A percentile compares a stretch with the other conserved stretches of the same genome.
Conservation (phyloP, 495 filamentous ascomycete species). For the Aspergillus olivimuriae region DNA sequence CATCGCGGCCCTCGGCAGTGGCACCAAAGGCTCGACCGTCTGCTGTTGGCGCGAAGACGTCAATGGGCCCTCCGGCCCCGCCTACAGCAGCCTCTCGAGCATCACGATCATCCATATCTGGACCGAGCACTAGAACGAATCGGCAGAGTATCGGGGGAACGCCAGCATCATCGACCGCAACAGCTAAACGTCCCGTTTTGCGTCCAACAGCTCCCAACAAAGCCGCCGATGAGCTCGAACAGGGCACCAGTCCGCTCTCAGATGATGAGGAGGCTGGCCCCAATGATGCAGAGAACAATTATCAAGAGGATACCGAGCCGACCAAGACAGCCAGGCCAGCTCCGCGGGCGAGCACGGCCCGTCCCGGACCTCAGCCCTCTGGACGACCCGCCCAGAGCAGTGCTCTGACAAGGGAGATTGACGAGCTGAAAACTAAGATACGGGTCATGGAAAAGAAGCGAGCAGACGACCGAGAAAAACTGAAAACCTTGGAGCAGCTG, state of each 20-base stretch:
- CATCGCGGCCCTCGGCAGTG: conserved; percentile 37
- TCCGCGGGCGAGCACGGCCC: conserved; percentile 22
- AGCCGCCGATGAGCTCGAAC: conserved; percentile 23
- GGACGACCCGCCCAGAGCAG: conserved; percentile 25
- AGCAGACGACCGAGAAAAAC: conserved; percentile 77
- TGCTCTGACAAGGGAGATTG: conserved; percentile 58
- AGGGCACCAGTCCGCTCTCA: conserved; percentile 20
- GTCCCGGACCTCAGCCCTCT: conserved; percentile 17
- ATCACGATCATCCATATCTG: conserved; percentile 35
- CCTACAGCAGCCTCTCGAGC: conserved; percentile 24
- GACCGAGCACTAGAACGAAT: conserved; percentile 25
- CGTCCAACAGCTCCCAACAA: conserved; percentile 25
- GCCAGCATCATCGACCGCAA: conserved; percentile 15
- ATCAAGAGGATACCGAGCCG: not conserved
- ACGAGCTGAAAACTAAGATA: conserved; percentile 73
- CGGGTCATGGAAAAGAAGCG: conserved; percentile 76
- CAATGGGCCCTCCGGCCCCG: conserved; percentile 60
- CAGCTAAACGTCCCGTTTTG: conserved; percentile 36
- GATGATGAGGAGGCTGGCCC: conserved; percentile 26
- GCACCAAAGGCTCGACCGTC: conserved; percentile 47
- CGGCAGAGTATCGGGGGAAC: conserved; percentile 29
- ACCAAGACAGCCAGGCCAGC: conserved; percentile 20
- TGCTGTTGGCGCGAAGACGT: conserved; percentile 47
- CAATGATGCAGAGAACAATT: conserved; percentile 9
- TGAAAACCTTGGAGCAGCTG: conserved; percentile 70